phyloP scores from a whole-genome alignment of 768 basidiomycete species.

The Tylopilus plumbeoviolaceoides region DNA sequence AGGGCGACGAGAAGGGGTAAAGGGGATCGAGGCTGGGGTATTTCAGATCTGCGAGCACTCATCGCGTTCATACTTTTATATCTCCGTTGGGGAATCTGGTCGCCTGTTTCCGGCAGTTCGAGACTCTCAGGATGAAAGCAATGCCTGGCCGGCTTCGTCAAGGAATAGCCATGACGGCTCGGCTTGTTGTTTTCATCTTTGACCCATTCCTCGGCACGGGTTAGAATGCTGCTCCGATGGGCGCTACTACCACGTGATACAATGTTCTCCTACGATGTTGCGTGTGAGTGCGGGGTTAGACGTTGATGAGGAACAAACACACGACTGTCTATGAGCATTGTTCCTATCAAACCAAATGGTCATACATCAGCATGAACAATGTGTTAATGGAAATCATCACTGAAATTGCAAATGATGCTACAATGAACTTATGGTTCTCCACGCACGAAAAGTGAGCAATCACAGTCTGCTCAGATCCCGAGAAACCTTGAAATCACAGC shows the following conservation, averaged over 20 bases:
- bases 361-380: not conserved
- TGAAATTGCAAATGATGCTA: slow-evolving; percentile 7
- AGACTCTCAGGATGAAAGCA: slow-evolving; percentile 1
- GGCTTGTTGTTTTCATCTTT: slow-evolving; percentile 7
- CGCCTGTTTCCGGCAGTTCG: not conserved
- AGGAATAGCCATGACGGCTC: slow-evolving; percentile 1
- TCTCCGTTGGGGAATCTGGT: not conserved
- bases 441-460: slow-evolving; percentile 11
- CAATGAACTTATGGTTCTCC: not conserved
- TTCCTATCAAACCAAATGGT: not conserved
- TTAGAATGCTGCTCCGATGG: not conserved
- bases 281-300: slow-evolving; percentile 1
- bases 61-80: slow-evolving; percentile 10
- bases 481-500: slow-evolving; percentile 69
- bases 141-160: not conserved
- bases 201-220: slow-evolving; percentile 5
- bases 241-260: slow-evolving; percentile 1
- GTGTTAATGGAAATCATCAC: not conserved
- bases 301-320: not conserved
- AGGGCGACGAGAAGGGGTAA: not conserved
- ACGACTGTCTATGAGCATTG: not conserved
- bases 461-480: slow-evolving; percentile 48
- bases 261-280: not conserved
- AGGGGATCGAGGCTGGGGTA: not conserved
- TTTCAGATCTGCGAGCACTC: not conserved